phyloP scores from a whole-genome alignment of 75 land plant genomes.

The Selaginella tamariscina region DNA sequence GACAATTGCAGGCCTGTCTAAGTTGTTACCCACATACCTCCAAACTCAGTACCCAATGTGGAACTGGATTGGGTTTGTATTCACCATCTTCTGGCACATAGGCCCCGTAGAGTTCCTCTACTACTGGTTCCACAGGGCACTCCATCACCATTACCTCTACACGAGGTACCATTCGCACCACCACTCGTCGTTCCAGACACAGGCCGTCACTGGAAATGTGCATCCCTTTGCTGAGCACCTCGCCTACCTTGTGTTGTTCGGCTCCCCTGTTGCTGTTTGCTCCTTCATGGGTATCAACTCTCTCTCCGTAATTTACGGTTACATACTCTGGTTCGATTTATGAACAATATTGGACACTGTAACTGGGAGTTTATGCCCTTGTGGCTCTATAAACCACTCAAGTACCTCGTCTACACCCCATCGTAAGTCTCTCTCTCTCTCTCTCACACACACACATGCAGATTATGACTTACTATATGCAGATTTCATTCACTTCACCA shows the following conservation, averaged over 20 bases:
- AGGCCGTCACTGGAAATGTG: constrained; percentile 77
- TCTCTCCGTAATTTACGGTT: constrained; percentile 27
- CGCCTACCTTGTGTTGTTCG: constrained; percentile 43
- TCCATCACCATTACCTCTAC: constrained; percentile 79
- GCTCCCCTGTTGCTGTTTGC: constrained; percentile 26
- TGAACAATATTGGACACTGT: constrained; percentile 97
- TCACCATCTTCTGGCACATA: constrained; percentile 33
- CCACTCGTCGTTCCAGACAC: constrained; percentile 76
- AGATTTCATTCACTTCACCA: constrained; percentile 88
- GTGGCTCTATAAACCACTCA: constrained; percentile 51
- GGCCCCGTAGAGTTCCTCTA: constrained; percentile 81
- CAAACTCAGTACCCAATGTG: constrained; percentile 26
- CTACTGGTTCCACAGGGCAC: constrained; percentile 81
- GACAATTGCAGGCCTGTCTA: background rate
- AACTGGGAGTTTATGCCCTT: constrained; percentile 81
- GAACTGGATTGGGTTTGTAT: constrained; percentile 39
- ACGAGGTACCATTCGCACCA: constrained; percentile 82
- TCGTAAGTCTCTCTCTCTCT: constrained; percentile 35
- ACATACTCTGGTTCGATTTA: constrained; percentile 67
- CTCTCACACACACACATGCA: too few species aligned
- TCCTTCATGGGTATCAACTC: constrained; percentile 33
- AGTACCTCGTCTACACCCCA: constrained; percentile 83
- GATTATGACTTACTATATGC: too few species aligned
- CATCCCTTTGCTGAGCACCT: constrained; percentile 82
- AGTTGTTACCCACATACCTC: constrained; percentile 21